These are phyloP conservation scores for Rutidosis leptorrhynchoides DNA, from an alignment of 129 eudicot genomes.

Conservation along the genomic window DNA sequence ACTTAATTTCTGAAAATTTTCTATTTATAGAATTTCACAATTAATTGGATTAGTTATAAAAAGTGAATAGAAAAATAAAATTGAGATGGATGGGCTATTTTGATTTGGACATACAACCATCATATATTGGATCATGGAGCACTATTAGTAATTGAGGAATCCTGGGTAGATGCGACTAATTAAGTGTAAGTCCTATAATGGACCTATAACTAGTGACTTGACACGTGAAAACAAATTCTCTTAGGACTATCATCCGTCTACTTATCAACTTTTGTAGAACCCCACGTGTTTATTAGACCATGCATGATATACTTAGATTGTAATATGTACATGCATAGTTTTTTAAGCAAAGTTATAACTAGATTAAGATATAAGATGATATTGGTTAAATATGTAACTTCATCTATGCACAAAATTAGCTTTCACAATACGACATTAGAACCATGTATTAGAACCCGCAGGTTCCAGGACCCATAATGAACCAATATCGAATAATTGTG, in stretches of 20 bases:
- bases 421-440: slow-evolving; percentile 5
- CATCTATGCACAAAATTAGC: background rate
- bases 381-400: background rate
- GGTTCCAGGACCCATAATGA: background rate
- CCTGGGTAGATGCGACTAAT: background rate
- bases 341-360: too few species aligned
- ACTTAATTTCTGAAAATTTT: too few species aligned
- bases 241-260: too few species aligned
- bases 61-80: too few species aligned
- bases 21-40: too few species aligned
- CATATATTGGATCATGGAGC: background rate
- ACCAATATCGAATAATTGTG: background rate
- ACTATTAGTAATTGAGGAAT: background rate
- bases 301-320: background rate
- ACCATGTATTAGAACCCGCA: too few species aligned
- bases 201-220: background rate
- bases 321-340: background rate
- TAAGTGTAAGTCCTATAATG: background rate
- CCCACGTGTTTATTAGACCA: background rate
- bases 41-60: too few species aligned
- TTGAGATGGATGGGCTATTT: too few species aligned
- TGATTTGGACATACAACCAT: background rate
- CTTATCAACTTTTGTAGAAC: too few species aligned
- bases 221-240: background rate
- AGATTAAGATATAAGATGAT: background rate